Conservation (phyloP, 257 asterid genomes). For the Solanum piurae region DNA sequence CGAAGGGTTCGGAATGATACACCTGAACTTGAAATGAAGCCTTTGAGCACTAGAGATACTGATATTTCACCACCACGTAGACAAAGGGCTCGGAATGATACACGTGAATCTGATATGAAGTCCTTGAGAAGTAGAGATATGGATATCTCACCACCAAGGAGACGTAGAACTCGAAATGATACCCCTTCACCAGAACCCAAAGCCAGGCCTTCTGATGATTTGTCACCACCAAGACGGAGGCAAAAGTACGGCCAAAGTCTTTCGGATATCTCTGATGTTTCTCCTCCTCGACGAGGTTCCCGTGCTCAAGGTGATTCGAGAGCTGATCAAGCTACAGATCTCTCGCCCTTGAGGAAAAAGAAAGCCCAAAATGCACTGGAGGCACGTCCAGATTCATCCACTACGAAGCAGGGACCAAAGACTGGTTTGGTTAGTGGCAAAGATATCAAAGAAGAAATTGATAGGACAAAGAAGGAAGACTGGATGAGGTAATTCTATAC, state of each 20-base stretch:
- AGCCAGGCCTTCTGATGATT: conserved; percentile 19
- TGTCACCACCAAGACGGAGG: conserved; percentile 47
- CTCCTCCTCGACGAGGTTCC: conserved; percentile 47
- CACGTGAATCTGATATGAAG: conserved; percentile 35
- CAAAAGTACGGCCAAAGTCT: conserved; percentile 16
- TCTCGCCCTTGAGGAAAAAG: conserved; percentile 53
- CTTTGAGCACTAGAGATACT: not conserved
- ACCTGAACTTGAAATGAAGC: conserved; percentile 28
- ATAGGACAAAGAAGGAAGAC: conserved; percentile 50
- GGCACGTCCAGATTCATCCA: conserved; percentile 23
- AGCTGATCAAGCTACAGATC: conserved; percentile 20
- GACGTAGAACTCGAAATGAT: conserved; percentile 31
- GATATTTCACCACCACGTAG: conserved; percentile 15
- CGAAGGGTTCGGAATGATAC: conserved; percentile 31
- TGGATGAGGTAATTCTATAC: conserved; percentile 43
- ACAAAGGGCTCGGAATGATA: conserved; percentile 29
- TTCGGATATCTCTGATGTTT: conserved; percentile 33
- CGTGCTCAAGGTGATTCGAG: conserved; percentile 11
- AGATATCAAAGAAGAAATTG: conserved; percentile 65
- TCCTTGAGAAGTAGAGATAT: not conserved
- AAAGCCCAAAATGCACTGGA: conserved; percentile 19
- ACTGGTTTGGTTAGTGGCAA: conserved; percentile 74
- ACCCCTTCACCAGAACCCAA: conserved; percentile 39
- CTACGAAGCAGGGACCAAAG: conserved; percentile 28
- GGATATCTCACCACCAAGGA: conserved; percentile 14